phyloP scores from a whole-genome alignment of 108 stramenopile species.

The Pseudonitzschia pungens region DNA sequence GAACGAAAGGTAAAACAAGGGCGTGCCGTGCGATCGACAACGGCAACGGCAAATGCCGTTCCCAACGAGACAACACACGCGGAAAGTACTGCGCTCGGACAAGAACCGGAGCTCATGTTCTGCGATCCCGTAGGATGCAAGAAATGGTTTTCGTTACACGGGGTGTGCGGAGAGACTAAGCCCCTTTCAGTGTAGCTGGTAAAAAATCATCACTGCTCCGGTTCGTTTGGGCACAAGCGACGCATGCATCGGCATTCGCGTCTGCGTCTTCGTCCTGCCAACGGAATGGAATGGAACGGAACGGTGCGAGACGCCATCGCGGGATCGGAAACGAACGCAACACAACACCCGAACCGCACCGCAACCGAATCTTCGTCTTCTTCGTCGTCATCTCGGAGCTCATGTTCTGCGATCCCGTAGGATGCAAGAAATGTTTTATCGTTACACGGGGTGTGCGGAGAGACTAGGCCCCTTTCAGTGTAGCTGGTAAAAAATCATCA shows the following conservation, averaged over 20 bases:
- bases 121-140: slow-evolving; percentile 15
- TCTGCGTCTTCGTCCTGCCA: too few relatives aligned
- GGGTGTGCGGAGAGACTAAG: slow-evolving; percentile 15
- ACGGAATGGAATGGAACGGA: neutral
- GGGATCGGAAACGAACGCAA: neutral
- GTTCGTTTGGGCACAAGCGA: neutral
- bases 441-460: slow-evolving; percentile 8
- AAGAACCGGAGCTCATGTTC: slow-evolving; percentile 6
- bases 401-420: slow-evolving; percentile 13
- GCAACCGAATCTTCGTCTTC: neutral
- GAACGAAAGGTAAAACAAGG: too few relatives aligned
- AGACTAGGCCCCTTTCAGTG: slow-evolving; percentile 19
- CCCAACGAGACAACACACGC: too few relatives aligned
- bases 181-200: slow-evolving; percentile 19
- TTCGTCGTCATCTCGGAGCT: too few relatives aligned
- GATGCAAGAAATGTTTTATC: slow-evolving; percentile 14
- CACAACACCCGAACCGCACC: neutral
- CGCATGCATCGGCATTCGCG: too few relatives aligned
- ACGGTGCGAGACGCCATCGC: neutral
- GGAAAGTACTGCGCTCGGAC: neutral
- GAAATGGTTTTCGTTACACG: slow-evolving; percentile 4
- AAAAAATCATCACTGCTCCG: slow-evolving; percentile 16
- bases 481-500: slow-evolving; percentile 18
- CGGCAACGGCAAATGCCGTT: too few relatives aligned
- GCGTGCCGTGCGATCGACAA: too few relatives aligned